phyloP scores from a whole-genome alignment of 179 eudicot species.

The Beta macrorhiza region DNA sequence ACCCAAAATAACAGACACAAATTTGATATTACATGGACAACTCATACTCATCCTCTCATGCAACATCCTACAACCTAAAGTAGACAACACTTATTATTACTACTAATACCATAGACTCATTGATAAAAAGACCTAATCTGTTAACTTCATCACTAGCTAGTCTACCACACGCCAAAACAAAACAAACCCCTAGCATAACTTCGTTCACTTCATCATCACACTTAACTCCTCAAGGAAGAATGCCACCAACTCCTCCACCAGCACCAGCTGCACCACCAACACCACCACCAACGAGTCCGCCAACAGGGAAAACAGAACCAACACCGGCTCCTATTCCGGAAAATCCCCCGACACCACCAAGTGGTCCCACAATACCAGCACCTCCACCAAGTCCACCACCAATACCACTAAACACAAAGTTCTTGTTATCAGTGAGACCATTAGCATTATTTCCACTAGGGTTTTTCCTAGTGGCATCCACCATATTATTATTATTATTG shows the following conservation, averaged over 20 bases:
- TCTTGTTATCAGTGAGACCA: slow-evolving; percentile 23
- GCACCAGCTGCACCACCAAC: slow-evolving; percentile 20
- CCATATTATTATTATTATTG: neutral
- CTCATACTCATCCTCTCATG: neutral
- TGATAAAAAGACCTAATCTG: neutral
- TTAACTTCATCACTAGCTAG: neutral
- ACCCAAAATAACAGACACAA: neutral
- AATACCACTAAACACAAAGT: slow-evolving; percentile 23
- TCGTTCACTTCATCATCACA: neutral
- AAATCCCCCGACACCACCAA: slow-evolving; percentile 23
- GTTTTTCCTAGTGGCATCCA: slow-evolving; percentile 10
- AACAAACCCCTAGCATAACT: neutral
- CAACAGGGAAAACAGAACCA: slow-evolving; percentile 22
- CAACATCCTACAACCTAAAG: neutral
- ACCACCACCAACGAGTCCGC: slow-evolving; percentile 24
- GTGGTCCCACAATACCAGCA: slow-evolving; percentile 24
- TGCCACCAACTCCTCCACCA: slow-evolving; percentile 21
- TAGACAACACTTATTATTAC: neutral
- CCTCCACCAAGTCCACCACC: slow-evolving; percentile 21
- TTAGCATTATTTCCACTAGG: slow-evolving; percentile 8
- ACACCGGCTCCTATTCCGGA: slow-evolving; percentile 21
- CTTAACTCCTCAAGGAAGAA: neutral
- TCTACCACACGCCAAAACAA: neutral
- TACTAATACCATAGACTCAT: neutral
- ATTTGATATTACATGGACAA: neutral